phyloP scores from a whole-genome alignment of 1,284 basidiomycete species.

The Marasmius sp. region DNA sequence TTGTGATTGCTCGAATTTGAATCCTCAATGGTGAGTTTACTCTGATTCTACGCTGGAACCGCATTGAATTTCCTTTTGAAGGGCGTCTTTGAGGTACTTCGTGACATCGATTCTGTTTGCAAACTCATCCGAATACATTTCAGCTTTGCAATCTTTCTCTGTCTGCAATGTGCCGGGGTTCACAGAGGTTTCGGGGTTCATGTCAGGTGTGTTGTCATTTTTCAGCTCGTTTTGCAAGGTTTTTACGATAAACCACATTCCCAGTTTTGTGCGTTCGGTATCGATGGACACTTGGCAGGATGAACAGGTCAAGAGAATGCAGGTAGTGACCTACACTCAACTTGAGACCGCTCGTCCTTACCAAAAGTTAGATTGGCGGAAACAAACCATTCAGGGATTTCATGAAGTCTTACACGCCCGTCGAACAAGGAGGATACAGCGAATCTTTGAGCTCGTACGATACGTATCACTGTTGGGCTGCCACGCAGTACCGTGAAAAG shows the following conservation, averaged over 20 bases:
- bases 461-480: slow-evolving; percentile 91
- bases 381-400: slow-evolving; percentile 82
- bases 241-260: slow-evolving; percentile 1
- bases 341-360: slow-evolving; percentile 3
- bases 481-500: slow-evolving; percentile 89
- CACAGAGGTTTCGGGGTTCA: slow-evolving; percentile 91
- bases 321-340: slow-evolving; percentile 47
- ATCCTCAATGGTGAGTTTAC: slow-evolving; percentile 73
- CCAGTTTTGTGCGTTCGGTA: slow-evolving; percentile 86
- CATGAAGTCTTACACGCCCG: slow-evolving; percentile 70
- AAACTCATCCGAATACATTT: slow-evolving; percentile 5
- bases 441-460: slow-evolving; percentile 71
- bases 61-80: slow-evolving; percentile 4
- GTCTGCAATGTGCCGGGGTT: slow-evolving; percentile 87
- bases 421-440: slow-evolving; percentile 74
- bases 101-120: neutral
- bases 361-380: slow-evolving; percentile 67
- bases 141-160: slow-evolving; percentile 86
- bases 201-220: slow-evolving; percentile 54
- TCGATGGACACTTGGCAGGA: slow-evolving; percentile 97
- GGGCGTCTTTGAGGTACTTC: slow-evolving; percentile 13
- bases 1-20: slow-evolving; percentile 80
- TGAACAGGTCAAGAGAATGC: slow-evolving; percentile 89
- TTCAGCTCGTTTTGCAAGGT: neutral
- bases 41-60: slow-evolving; percentile 2